phyloP scores from a whole-genome alignment of 2,329 filamentous ascomycete genomes.

The Arthrinium puccinioides region DNA sequence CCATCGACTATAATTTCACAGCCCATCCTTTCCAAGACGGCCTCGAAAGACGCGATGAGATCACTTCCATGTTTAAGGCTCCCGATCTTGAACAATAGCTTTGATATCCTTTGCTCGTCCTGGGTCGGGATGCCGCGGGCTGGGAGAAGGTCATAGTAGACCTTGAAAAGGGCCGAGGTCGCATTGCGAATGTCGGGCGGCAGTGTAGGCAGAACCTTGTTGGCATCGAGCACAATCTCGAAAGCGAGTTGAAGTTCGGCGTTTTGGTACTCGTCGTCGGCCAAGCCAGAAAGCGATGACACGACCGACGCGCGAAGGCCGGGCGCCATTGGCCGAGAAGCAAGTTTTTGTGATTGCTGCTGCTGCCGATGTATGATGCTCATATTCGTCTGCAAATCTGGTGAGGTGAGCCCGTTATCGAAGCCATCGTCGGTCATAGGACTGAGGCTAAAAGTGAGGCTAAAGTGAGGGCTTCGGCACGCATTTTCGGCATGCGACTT shows the following conservation, averaged over 20 bases:
- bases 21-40: conserved; percentile 59
- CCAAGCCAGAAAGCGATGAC: conserved; percentile 9
- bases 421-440: too few species aligned
- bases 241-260: conserved; percentile 74
- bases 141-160: conserved; percentile 71
- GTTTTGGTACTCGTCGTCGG: conserved; percentile 4
- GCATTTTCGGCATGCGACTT: too few species aligned
- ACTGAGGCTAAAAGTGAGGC: too few species aligned
- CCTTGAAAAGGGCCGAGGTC: conserved; percentile 71
- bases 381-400: too few species aligned
- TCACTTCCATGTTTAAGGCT: conserved; percentile 49
- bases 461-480: too few species aligned
- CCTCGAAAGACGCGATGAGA: conserved; percentile 63
- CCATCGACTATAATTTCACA: conserved; percentile 60
- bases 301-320: background rate
- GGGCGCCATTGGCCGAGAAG: background rate
- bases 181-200: conserved; percentile 58
- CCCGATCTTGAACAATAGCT: conserved; percentile 73
- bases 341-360: too few species aligned
- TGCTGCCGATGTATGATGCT: too few species aligned
- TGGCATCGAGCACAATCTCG: conserved; percentile 66
- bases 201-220: conserved; percentile 51
- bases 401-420: too few species aligned
- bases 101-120: conserved; percentile 67
- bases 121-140: conserved; percentile 64